A percentile compares a stretch with the other conserved stretches of the same genome.
Evolutionary conservation across 1,284 basidiomycete genomes (phyloP).

Genomic region (Malassezia arunalokei): DNA sequence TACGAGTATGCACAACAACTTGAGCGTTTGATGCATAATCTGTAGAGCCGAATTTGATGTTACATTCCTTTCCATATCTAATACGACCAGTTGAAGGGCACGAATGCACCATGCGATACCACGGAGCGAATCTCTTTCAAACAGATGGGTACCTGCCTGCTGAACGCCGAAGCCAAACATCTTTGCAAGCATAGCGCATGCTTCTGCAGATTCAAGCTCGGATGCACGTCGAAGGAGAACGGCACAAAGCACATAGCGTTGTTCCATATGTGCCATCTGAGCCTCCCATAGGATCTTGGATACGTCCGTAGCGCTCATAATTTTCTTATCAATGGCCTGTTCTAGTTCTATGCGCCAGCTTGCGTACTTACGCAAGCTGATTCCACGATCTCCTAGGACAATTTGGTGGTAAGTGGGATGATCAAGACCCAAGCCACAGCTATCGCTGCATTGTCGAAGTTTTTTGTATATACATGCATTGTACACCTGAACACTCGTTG

Average conservation of each 20-base stretch:
- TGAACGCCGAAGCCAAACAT: slow-evolving; percentile 16
- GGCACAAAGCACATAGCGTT: slow-evolving; percentile 6
- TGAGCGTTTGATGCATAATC: slow-evolving; percentile 3
- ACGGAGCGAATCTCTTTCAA: slow-evolving; percentile 13
- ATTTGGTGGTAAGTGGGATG: not conserved
- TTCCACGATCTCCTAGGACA: not conserved
- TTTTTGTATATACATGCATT: slow-evolving; percentile 11
- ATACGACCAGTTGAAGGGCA: not conserved
- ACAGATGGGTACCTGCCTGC: slow-evolving; percentile 1
- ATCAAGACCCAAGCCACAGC: slow-evolving; percentile 11
- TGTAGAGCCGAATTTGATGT: not conserved
- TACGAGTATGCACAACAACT: slow-evolving; percentile 7
- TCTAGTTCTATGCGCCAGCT: slow-evolving; percentile 3
- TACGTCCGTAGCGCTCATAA: slow-evolving; percentile 5
- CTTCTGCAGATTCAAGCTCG: slow-evolving; percentile 4
- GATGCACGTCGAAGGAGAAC: slow-evolving; percentile 7
- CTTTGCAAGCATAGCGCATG: slow-evolving; percentile 6
- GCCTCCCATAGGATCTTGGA: slow-evolving; percentile 8
- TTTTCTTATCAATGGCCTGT: not conserved
- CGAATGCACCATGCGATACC: slow-evolving; percentile 11
- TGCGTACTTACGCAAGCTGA: slow-evolving; percentile 13
- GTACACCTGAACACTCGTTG: slow-evolving; percentile 13
- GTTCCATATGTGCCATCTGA: slow-evolving; percentile 5
- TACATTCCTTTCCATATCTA: not conserved
- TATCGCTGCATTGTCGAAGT: slow-evolving; percentile 1